Conservation (phyloP, 2,329 filamentous ascomycete species). For the Drechslerella dactyloides region DNA sequence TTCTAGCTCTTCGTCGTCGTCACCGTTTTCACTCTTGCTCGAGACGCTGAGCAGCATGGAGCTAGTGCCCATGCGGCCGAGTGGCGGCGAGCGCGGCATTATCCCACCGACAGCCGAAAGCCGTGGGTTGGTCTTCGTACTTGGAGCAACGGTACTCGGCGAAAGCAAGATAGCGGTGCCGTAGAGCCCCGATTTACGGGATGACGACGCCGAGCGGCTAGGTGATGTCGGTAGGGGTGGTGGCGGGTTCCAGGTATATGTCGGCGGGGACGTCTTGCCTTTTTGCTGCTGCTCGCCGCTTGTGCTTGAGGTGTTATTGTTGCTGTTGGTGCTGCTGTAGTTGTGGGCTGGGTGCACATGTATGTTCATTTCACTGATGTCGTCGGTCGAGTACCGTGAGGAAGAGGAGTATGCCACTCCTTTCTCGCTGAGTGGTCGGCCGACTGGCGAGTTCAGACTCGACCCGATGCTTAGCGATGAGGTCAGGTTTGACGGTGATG, state of each 20-base stretch:
- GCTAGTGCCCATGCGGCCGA: slow-evolving; percentile 43
- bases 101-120: slow-evolving; percentile 44
- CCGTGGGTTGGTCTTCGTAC: slow-evolving; percentile 40
- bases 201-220: slow-evolving; percentile 11
- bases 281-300: slow-evolving; percentile 14
- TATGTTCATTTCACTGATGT: slow-evolving; percentile 15
- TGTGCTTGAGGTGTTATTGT: slow-evolving; percentile 15
- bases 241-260: slow-evolving; percentile 37
- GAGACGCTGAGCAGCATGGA: slow-evolving; percentile 47
- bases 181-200: slow-evolving; percentile 29
- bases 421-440: background rate
- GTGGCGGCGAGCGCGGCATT: slow-evolving; percentile 25
- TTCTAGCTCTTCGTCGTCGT: slow-evolving; percentile 23
- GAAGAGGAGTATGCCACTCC: slow-evolving; percentile 6
- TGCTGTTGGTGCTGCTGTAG: slow-evolving; percentile 16
- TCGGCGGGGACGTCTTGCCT: slow-evolving; percentile 40
- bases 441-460: slow-evolving; percentile 35
- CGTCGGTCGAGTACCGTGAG: slow-evolving; percentile 34
- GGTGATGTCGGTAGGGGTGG: slow-evolving; percentile 32
- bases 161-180: slow-evolving; percentile 40
- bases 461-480: slow-evolving; percentile 38
- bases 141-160: slow-evolving; percentile 38
- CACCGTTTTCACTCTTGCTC: slow-evolving; percentile 38
- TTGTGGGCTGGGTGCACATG: slow-evolving; percentile 1
- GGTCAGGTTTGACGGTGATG: slow-evolving; percentile 31